Base-by-base conservation (phyloP, 495 filamentous ascomycete genomes). In the Penicillium coffeae region DNA sequence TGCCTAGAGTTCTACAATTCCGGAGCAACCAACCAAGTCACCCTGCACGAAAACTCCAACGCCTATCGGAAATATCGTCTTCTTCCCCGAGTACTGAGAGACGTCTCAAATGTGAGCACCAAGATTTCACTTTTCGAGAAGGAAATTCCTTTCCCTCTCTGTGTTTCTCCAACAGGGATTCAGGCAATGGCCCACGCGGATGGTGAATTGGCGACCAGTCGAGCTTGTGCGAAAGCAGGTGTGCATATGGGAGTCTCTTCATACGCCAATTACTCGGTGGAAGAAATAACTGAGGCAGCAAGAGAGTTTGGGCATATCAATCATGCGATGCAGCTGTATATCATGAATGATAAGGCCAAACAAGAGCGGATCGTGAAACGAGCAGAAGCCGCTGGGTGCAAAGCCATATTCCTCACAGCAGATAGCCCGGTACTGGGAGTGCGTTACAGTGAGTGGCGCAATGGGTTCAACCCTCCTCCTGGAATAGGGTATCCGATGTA, bases 371-470 rank as follows among this genome's bases (percentile, higher is more conserved):
- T 74, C 10, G 73, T 80, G 9, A 55, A 48, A 18, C 69, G 64
- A 19, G 61, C 66, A 2, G 62, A 64, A 30, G 56, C 51, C 9
- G 79, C 83, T 45, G 62, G 66, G 1, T 69, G 86, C 20, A 77
- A 77, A 39, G 83, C 73, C 3, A 76, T 95, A 37, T 82, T 84
- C 45, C 72, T 95, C 16, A 96, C 91, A 4, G 83, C 94, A 10
- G 90, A 96, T 63, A 89, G 88, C 2, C 87, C 89, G 1, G 81
- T 89, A 2, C 82, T 90, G 0, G 90, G 90, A 1, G 56, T 68
- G 0, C 62, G 65, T 7, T 65, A 62, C 36, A 68, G 62, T 38
- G 76, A 80, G 50, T 64, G 61, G 42, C 65, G 70, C 2, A 72
- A 66, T 35, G 56, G 59, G 9, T 75, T 77, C 40, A 45, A 54